phyloP scores from a whole-genome alignment of 208 protist genomes.

The Crithidia fasciculata region DNA sequence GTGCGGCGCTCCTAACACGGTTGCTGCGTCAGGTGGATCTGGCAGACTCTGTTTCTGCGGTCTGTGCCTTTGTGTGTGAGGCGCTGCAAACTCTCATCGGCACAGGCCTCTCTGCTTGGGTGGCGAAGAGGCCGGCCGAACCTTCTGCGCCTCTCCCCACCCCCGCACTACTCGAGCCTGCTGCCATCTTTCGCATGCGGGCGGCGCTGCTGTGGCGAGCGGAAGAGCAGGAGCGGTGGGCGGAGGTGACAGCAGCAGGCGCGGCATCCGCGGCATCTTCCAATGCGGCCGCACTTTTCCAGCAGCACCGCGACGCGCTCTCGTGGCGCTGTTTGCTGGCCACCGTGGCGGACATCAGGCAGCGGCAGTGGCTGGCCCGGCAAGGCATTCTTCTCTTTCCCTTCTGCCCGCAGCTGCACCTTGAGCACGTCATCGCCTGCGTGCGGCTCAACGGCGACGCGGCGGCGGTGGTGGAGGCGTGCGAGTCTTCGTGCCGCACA shows the following conservation, averaged over 20 bases:
- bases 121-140: slow-evolving; percentile 5
- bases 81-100: slow-evolving; percentile 33
- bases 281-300: slow-evolving; percentile 33
- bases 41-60: slow-evolving; percentile 24
- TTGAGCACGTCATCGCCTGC: slow-evolving; percentile 47
- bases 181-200: not conserved
- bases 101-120: slow-evolving; percentile 3
- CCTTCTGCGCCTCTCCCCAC: not conserved
- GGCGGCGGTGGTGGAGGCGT: slow-evolving; percentile 40
- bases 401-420: slow-evolving; percentile 58
- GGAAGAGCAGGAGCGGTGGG: slow-evolving; percentile 34
- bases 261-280: not conserved
- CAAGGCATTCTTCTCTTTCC: slow-evolving; percentile 70
- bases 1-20: slow-evolving; percentile 24
- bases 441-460: slow-evolving; percentile 13
- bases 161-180: not conserved
- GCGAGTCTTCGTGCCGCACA: slow-evolving; percentile 38
- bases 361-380: slow-evolving; percentile 66
- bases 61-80: slow-evolving; percentile 31
- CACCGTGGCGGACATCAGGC: slow-evolving; percentile 31
- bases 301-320: slow-evolving; percentile 38
- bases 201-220: slow-evolving; percentile 12
- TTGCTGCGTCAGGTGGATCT: slow-evolving; percentile 14
- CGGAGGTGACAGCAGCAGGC: slow-evolving; percentile 9
- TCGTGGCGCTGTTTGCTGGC: slow-evolving; percentile 74